Evolutionary conservation across 2,329 filamentous ascomycete genomes (phyloP).

Genomic region (Pestalotiopsis sp.): DNA sequence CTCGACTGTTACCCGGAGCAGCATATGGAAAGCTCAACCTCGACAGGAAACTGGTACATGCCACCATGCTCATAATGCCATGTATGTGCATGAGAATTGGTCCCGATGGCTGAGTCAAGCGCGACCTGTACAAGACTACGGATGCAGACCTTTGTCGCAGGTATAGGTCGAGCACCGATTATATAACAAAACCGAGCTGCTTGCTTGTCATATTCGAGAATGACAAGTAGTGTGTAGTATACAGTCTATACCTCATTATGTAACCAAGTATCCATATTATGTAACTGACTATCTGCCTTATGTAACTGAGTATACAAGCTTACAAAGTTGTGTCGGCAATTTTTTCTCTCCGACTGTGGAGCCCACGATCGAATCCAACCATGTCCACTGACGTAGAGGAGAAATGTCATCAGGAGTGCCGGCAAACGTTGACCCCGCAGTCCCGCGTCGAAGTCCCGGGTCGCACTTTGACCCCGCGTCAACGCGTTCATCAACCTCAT

Average conservation of each 20-base stretch:
- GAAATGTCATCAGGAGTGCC: background rate
- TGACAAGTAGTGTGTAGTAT: too few species aligned
- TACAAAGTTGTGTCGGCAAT: background rate
- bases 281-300: too few species aligned
- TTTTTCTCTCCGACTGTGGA: background rate
- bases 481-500: conserved; percentile 1
- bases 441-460: conserved; percentile 1
- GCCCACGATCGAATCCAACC: background rate
- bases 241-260: too few species aligned
- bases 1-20: conserved; percentile 12
- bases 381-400: background rate
- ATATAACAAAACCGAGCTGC: too few species aligned
- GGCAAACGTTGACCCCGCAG: conserved; percentile 7
- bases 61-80: background rate
- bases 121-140: too few species aligned
- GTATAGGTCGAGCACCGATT: too few species aligned
- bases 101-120: too few species aligned
- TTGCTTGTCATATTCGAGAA: too few species aligned
- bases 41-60: conserved; percentile 11
- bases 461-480: conserved; percentile 1
- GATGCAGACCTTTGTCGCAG: too few species aligned
- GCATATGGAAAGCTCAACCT: background rate
- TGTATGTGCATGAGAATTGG: too few species aligned
- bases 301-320: background rate
- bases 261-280: too few species aligned